Conservation (phyloP, 805 yeast genomes). For the Sungouiella thailandica region DNA sequence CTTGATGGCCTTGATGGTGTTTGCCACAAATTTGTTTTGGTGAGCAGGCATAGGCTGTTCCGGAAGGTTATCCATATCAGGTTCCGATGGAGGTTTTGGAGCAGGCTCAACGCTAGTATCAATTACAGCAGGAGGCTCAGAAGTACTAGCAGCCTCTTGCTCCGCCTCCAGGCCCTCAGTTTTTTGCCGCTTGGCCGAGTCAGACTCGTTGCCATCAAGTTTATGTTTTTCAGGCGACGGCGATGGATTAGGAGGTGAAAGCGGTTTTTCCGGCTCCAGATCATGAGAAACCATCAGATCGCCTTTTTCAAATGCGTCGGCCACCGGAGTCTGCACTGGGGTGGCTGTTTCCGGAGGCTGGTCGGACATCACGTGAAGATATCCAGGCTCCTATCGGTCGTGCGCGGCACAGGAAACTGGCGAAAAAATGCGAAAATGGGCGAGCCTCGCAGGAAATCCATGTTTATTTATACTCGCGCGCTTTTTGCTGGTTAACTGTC, state of each 20-base stretch:
- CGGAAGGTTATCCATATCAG: slow-evolving; percentile 68
- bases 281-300: slow-evolving; percentile 4
- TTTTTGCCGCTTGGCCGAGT: slow-evolving; percentile 17
- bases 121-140: not conserved
- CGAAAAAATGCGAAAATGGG: slow-evolving; percentile 12
- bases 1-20: slow-evolving; percentile 80
- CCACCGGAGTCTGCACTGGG: slow-evolving; percentile 37
- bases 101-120: slow-evolving; percentile 44
- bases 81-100: slow-evolving; percentile 69
- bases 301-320: slow-evolving; percentile 25
- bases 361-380: slow-evolving; percentile 11
- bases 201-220: slow-evolving; percentile 22
- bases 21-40: slow-evolving; percentile 74
- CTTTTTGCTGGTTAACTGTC: slow-evolving; percentile 17
- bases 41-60: slow-evolving; percentile 69
- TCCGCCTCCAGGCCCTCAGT: slow-evolving; percentile 10
- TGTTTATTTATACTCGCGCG: slow-evolving; percentile 18
- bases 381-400: slow-evolving; percentile 5
- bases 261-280: slow-evolving; percentile 30
- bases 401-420: slow-evolving; percentile 11
- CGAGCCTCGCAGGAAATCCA: slow-evolving; percentile 15
- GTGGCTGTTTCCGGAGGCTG: slow-evolving; percentile 28
- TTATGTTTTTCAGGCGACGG: slow-evolving; percentile 37
- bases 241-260: slow-evolving; percentile 42
- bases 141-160: slow-evolving; percentile 4